Percentiles rank a stretch among this genome's conserved stretches.
Conservation (phyloP, 176 grass and related monocot species). For the Puccinellia tenuiflora region DNA sequence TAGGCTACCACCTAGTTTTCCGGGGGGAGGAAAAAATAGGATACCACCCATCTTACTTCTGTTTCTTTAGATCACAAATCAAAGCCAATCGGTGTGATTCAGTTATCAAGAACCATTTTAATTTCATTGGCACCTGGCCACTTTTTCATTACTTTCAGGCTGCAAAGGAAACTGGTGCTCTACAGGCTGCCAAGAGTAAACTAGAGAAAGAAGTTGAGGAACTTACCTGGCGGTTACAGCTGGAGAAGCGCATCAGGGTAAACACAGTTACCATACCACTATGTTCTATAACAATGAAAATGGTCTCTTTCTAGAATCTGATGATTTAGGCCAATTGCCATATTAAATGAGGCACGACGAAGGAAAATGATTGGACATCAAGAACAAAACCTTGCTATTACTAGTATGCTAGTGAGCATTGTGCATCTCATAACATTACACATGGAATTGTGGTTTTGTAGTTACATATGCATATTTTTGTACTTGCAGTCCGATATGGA, state of each 20-base stretch:
- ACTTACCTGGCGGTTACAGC: constrained; percentile 69
- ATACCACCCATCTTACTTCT: background rate
- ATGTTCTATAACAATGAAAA: background rate
- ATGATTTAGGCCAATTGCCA: background rate
- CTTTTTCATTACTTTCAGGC: constrained; percentile 53
- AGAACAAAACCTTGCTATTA: background rate
- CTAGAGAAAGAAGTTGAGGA: constrained; percentile 98
- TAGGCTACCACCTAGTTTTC: background rate
- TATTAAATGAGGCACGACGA: background rate
- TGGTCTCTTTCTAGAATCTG: background rate
- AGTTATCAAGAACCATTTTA: background rate
- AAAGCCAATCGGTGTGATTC: background rate
- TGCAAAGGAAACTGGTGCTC: constrained; percentile 89
- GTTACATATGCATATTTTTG: constrained; percentile 8
- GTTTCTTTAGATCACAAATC: constrained; percentile 5
- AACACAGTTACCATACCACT: constrained; percentile 16
- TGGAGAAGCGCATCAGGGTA: constrained; percentile 87
- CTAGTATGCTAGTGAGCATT: background rate
- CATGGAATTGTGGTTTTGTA: background rate
- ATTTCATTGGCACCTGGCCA: constrained; percentile 7
- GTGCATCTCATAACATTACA: background rate
- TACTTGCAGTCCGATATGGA: constrained; percentile 70
- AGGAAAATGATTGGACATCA: background rate
- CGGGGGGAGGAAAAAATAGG: no score
- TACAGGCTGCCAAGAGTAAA: constrained; percentile 94